A percentile compares a stretch with the other conserved stretches of the same genome.
Evolutionary conservation across 2,329 filamentous ascomycete species (phyloP).

Genomic region (Apiospora pterosperma): DNA sequence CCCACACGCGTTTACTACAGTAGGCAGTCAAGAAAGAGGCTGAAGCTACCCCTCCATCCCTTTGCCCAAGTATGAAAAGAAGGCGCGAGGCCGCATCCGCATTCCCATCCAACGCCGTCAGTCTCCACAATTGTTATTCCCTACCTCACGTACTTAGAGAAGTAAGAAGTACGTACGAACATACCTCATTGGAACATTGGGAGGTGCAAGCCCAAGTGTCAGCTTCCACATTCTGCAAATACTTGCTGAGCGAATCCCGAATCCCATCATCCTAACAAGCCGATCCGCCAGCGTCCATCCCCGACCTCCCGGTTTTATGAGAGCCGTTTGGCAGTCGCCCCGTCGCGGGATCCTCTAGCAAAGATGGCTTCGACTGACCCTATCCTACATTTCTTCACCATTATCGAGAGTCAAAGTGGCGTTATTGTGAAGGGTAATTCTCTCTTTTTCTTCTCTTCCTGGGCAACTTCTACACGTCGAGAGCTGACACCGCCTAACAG

Average conservation of each 20-base stretch:
- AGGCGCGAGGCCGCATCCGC: not conserved
- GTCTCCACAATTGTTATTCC: too few species aligned
- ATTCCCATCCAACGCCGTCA: not conserved
- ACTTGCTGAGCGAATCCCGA: not conserved
- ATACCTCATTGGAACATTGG: not conserved
- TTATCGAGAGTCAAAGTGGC: slow-evolving; percentile 43
- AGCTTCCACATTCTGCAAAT: not conserved
- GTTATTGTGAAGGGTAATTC: slow-evolving; percentile 45
- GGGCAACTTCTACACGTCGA: not conserved
- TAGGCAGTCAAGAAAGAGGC: not conserved
- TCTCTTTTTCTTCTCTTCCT: not conserved
- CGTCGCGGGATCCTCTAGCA: not conserved
- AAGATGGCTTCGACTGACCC: slow-evolving; percentile 1
- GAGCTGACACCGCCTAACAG: slow-evolving; percentile 36
- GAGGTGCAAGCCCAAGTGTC: not conserved
- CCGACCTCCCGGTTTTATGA: not conserved
- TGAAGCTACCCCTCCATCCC: slow-evolving; percentile 1
- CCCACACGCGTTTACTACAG: not conserved
- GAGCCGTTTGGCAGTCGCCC: not conserved
- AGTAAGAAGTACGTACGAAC: not conserved
- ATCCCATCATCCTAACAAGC: not conserved
- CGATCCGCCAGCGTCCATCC: not conserved
- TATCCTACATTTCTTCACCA: slow-evolving; percentile 36
- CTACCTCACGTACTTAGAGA: too few species aligned
- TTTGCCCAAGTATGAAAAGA: too few species aligned